Percentiles rank a stretch among this genome's conserved stretches.
Evolutionary conservation across 2,329 filamentous ascomycete genomes (phyloP).

Genomic region (Nigrospora osmanthi): DNA sequence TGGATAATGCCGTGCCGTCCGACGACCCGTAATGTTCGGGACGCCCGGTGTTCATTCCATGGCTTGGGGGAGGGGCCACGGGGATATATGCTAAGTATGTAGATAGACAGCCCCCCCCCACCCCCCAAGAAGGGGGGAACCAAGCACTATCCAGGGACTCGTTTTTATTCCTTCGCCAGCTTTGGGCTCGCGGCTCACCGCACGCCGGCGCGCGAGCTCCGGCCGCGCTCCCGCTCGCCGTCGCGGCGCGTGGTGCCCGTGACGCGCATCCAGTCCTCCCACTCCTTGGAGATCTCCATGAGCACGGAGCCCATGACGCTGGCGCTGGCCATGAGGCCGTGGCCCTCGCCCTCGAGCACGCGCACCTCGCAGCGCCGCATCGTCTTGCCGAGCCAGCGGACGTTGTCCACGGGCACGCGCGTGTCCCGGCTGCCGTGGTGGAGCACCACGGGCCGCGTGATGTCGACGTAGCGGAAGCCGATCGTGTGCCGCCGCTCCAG

Average conservation of each 20-base stretch:
- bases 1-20: too few species aligned
- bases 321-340: constrained; percentile 93
- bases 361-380: constrained; percentile 92
- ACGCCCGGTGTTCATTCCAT: too few species aligned
- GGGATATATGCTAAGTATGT: too few species aligned
- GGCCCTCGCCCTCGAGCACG: constrained; percentile 83
- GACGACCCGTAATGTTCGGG: too few species aligned
- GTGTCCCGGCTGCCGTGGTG: constrained; percentile 89
- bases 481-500: constrained; percentile 86
- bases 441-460: constrained; percentile 83
- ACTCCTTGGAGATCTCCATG: constrained; percentile 89
- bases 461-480: constrained; percentile 95
- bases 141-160: too few species aligned
- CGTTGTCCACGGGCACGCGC: constrained; percentile 89
- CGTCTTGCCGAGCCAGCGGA: constrained; percentile 86
- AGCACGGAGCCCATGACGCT: constrained; percentile 89
- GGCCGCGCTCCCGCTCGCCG: background rate
- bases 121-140: too few species aligned
- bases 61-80: too few species aligned
- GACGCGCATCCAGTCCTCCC: constrained; percentile 75
- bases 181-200: background rate
- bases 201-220: constrained; percentile 2
- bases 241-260: constrained; percentile 23
- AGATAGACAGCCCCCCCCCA: too few species aligned
- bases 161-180: too few species aligned